These are phyloP conservation scores for Colletotrichum eremochloae DNA, from an alignment of 2,329 filamentous ascomycete genomes.

Conservation along the genomic window DNA sequence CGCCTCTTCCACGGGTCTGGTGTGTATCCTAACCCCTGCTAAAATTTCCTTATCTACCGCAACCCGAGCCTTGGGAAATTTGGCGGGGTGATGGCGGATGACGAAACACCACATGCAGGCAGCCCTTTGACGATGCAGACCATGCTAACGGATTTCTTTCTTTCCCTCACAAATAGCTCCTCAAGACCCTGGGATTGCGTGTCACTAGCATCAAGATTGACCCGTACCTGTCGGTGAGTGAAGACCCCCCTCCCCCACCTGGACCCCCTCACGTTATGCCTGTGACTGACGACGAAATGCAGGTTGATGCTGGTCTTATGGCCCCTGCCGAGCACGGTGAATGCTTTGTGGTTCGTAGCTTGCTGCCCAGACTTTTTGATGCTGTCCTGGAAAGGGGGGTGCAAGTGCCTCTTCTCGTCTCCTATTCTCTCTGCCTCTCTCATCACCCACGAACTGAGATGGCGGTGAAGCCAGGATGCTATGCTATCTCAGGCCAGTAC, in stretches of 20 bases:
- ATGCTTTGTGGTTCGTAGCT: conserved; percentile 42
- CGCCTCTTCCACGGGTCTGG: conserved; percentile 74
- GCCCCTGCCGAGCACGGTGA: conserved; percentile 51
- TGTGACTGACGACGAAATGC: conserved; percentile 24
- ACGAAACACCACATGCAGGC: neutral
- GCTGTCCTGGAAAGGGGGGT: neutral
- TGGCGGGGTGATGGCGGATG: conserved; percentile 1
- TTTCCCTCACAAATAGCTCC: conserved; percentile 65
- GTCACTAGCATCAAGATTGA: conserved; percentile 69
- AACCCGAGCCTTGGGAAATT: conserved; percentile 11
- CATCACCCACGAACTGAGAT: neutral
- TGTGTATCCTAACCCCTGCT: conserved; percentile 42
- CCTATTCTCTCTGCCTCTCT: neutral
- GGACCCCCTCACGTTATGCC: conserved; percentile 1
- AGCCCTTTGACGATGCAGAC: neutral
- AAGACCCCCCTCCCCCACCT: neutral
- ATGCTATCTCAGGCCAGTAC: neutral
- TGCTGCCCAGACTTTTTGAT: neutral
- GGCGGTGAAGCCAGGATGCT: neutral
- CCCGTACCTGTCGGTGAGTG: conserved; percentile 59
- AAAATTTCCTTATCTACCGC: conserved; percentile 44
- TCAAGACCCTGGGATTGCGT: conserved; percentile 85
- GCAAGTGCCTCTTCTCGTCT: conserved; percentile 20
- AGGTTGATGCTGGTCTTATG: conserved; percentile 44
- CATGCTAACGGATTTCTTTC: conserved; percentile 13